These are phyloP conservation scores for Pestalotiopsis sp. DNA, from an alignment of 2,329 filamentous ascomycete genomes.

Conservation along the genomic window DNA sequence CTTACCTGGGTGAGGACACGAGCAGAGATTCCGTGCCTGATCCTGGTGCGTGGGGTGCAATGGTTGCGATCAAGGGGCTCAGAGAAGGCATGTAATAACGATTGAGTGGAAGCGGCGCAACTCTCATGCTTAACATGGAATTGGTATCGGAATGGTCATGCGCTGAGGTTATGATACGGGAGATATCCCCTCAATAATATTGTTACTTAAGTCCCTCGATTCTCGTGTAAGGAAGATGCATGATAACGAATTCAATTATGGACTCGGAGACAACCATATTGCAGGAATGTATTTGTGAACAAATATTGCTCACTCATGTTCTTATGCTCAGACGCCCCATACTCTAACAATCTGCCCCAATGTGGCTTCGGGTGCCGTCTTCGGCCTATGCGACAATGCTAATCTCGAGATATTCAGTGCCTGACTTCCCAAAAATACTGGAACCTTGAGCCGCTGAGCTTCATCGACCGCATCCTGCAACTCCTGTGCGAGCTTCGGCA, in stretches of 20 bases:
- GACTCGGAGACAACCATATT: background rate
- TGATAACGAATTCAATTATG: background rate
- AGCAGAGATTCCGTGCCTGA: slow-evolving; percentile 60
- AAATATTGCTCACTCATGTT: background rate
- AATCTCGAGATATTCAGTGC: slow-evolving; percentile 37
- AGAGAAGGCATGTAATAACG: slow-evolving; percentile 20
- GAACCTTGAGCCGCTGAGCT: slow-evolving; percentile 41
- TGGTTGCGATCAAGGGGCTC: slow-evolving; percentile 50
- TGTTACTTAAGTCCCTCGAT: background rate
- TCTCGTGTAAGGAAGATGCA: background rate
- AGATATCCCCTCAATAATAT: background rate
- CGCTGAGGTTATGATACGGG: background rate
- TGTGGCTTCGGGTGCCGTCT: slow-evolving; percentile 19
- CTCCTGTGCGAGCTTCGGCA: slow-evolving; percentile 29
- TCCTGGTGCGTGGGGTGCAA: slow-evolving; percentile 70
- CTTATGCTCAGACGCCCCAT: slow-evolving; percentile 22
- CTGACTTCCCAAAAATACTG: slow-evolving; percentile 40
- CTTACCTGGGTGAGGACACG: slow-evolving; percentile 62
- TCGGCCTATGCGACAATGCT: slow-evolving; percentile 23
- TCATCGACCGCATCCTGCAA: slow-evolving; percentile 41
- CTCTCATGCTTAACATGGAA: background rate
- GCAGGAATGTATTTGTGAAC: background rate
- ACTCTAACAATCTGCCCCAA: slow-evolving; percentile 25
- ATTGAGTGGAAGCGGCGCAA: background rate
- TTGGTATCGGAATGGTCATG: background rate